Evolutionary conservation across 177 flowering plant species (phyloP).

Genomic region (Vitis hybrid): DNA sequence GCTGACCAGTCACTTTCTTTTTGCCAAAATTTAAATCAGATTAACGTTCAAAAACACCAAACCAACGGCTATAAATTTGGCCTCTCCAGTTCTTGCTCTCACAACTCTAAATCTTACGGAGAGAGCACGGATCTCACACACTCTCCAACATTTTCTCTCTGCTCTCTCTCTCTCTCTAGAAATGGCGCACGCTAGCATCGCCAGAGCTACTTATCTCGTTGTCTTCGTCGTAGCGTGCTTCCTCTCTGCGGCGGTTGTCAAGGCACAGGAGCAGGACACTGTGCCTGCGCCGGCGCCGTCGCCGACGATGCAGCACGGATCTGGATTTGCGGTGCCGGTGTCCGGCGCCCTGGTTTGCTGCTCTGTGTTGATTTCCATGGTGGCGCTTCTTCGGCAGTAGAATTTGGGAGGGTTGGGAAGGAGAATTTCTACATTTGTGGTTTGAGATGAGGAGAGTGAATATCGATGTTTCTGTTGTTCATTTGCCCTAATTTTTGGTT

Average conservation of each 20-base stretch:
- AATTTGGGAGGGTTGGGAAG: not conserved
- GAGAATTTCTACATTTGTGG: not conserved
- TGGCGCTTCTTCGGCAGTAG: slow-evolving; percentile 6
- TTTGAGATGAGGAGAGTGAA: not conserved
- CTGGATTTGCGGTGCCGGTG: not conserved
- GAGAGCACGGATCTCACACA: too few relatives aligned
- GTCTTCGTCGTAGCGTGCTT: not conserved
- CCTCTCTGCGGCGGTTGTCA: not conserved
- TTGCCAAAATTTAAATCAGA: too few relatives aligned
- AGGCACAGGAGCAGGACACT: slow-evolving; percentile 1
- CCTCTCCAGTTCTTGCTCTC: too few relatives aligned
- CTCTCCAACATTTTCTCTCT: not conserved
- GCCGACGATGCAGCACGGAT: slow-evolving; percentile 3
- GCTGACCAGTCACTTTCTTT: too few relatives aligned
- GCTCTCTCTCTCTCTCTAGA: slow-evolving; percentile 3
- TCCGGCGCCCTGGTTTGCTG: slow-evolving; percentile 6
- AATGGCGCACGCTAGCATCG: slow-evolving; percentile 8
- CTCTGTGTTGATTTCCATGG: slow-evolving; percentile 2
- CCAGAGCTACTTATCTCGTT: not conserved
- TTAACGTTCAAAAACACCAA: too few relatives aligned
- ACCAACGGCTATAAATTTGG: too few relatives aligned
- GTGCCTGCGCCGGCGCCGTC: slow-evolving; percentile 6
- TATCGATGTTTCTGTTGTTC: not conserved
- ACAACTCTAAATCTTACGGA: too few relatives aligned
- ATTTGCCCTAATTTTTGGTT: slow-evolving; percentile 5